phyloP scores from a whole-genome alignment of 306 rosid species.

The Medicago ruthenica region DNA sequence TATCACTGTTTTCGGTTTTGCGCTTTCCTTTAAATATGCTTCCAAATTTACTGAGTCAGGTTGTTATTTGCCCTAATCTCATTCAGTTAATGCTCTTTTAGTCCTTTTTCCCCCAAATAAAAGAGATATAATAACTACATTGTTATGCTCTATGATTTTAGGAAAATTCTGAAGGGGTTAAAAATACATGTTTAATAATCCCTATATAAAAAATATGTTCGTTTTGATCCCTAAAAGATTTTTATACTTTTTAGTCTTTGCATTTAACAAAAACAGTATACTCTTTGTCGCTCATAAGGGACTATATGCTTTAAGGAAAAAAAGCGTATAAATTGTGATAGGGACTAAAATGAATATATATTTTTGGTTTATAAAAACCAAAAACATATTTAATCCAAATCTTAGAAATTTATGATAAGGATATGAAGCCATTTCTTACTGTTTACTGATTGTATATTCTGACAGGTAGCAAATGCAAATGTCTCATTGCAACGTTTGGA shows the following conservation, averaged over 20 bases:
- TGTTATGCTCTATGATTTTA: neutral
- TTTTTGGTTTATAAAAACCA: too few species aligned
- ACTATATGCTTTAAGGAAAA: too few species aligned
- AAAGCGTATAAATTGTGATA: too few species aligned
- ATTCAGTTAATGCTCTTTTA: neutral
- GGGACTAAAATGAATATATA: too few species aligned
- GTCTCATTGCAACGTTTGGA: conserved; percentile 85
- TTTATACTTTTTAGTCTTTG: too few species aligned
- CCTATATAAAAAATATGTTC: neutral
- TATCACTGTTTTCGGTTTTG: conserved; percentile 77
- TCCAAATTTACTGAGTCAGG: conserved; percentile 87
- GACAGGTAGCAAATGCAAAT: conserved; percentile 81
- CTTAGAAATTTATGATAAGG: neutral
- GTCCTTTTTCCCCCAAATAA: neutral
- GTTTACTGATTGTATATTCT: conserved; percentile 29
- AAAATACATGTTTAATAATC: too few species aligned
- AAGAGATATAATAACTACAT: neutral
- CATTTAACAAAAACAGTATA: too few species aligned
- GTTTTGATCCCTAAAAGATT: too few species aligned
- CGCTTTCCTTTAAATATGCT: conserved; percentile 80
- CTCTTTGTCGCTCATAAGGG: too few species aligned
- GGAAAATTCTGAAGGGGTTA: too few species aligned
- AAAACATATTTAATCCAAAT: too few species aligned
- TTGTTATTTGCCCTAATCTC: conserved; percentile 36
- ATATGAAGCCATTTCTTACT: conserved; percentile 26